These are phyloP conservation scores for Acorus calamus DNA, from an alignment of 106 monocot species.

Conservation along the genomic window DNA sequence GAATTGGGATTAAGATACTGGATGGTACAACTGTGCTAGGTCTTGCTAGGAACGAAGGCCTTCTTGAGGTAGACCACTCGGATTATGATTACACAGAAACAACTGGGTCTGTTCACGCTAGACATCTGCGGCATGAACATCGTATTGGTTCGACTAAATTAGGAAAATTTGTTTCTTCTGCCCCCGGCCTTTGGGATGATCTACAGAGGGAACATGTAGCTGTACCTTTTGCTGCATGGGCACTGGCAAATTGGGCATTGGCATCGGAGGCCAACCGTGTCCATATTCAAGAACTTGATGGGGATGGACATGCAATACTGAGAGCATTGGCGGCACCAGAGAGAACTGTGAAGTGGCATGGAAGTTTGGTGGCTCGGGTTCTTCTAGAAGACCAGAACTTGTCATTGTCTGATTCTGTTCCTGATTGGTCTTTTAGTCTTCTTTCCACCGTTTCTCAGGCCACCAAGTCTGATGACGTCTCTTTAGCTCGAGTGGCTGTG, in stretches of 20 bases:
- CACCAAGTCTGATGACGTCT: slow-evolving; percentile 50
- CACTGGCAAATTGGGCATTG: slow-evolving; percentile 92
- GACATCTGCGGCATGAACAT: slow-evolving; percentile 14
- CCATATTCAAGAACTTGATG: slow-evolving; percentile 87
- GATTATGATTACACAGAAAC: slow-evolving; percentile 11
- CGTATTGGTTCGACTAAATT: slow-evolving; percentile 10
- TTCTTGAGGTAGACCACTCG: slow-evolving; percentile 13
- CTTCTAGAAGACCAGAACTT: slow-evolving; percentile 74
- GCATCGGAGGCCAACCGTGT: slow-evolving; percentile 75
- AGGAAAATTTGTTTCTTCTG: slow-evolving; percentile 26
- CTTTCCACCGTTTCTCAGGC: slow-evolving; percentile 75
- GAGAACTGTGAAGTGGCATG: slow-evolving; percentile 98
- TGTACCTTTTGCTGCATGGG: slow-evolving; percentile 99
- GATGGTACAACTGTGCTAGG: slow-evolving; percentile 82
- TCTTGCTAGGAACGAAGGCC: slow-evolving; percentile 29
- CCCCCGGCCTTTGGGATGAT: slow-evolving; percentile 97
- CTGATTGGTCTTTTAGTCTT: slow-evolving; percentile 79
- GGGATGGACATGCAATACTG: slow-evolving; percentile 77
- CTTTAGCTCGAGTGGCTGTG: slow-evolving; percentile 59
- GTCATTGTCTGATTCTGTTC: slow-evolving; percentile 65
- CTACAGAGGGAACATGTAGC: slow-evolving; percentile 92
- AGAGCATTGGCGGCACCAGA: slow-evolving; percentile 71
- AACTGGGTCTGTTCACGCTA: slow-evolving; percentile 7
- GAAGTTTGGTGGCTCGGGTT: slow-evolving; percentile 70
- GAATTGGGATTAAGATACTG: slow-evolving; percentile 89